Evolutionary conservation across 176 grass and related monocot genomes (phyloP).

Genomic region (Hordeum vulgare): MorexV3_pseudomolecules_assembly NC_058520.1:463108002-463108501

Average conservation of each 20-base stretch:
- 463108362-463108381: background rate
- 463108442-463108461: background rate
- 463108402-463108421: background rate
- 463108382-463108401: background rate
- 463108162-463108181: too few species aligned
- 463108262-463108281: background rate
- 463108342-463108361: background rate
- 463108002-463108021: conserved; percentile 95
- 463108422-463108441: background rate
- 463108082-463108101: background rate
- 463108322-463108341: background rate
- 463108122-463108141: background rate
- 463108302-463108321: background rate
- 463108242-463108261: background rate
- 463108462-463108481: conserved; percentile 14
- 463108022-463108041: conserved; percentile 72
- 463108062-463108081: conserved; percentile 10
- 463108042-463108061: conserved; percentile 43
- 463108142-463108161: background rate
- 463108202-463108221: background rate
- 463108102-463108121: background rate
- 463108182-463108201: background rate
- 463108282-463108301: background rate
- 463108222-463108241: background rate
- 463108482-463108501: background rate